Conservation (phyloP, 2,329 filamentous ascomycete species). For the Aspergillus phoenicis region DNA sequence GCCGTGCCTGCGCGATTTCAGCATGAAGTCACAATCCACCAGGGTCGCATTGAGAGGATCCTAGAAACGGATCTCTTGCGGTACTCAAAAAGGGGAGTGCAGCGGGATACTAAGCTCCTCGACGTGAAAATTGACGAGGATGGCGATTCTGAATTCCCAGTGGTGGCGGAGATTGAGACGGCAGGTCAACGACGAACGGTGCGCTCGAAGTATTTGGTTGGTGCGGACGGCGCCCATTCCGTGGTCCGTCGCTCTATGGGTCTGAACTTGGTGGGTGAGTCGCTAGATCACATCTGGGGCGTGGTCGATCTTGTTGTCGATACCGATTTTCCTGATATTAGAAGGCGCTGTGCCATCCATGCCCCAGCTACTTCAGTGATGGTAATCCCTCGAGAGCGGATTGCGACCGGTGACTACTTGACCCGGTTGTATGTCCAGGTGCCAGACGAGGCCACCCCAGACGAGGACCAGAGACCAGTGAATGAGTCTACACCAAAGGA, state of each 20-base stretch:
- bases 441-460: conserved; percentile 33
- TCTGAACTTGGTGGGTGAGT: conserved; percentile 63
- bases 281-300: conserved; percentile 72
- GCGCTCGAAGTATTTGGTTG: conserved; percentile 69
- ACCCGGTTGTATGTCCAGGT: conserved; percentile 66
- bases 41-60: conserved; percentile 70
- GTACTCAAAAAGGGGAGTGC: conserved; percentile 59
- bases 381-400: conserved; percentile 72
- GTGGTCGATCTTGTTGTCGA: conserved; percentile 74
- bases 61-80: conserved; percentile 68
- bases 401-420: conserved; percentile 64
- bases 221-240: conserved; percentile 71
- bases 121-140: conserved; percentile 61
- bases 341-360: conserved; percentile 77
- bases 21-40: conserved; percentile 71
- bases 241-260: conserved; percentile 61
- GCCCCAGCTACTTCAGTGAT: conserved; percentile 74
- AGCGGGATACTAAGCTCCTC: conserved; percentile 67
- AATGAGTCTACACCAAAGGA: conserved; percentile 54
- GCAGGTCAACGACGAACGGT: conserved; percentile 44
- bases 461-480: conserved; percentile 22
- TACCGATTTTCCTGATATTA: conserved; percentile 77
- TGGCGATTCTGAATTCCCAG: conserved; percentile 45
- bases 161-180: conserved; percentile 38
- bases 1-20: conserved; percentile 71